A percentile compares a stretch with the other conserved stretches of the same genome.
phyloP scores from a whole-genome alignment of 1,284 basidiomycete species.

The Papiliotrema fonsecae region DNA sequence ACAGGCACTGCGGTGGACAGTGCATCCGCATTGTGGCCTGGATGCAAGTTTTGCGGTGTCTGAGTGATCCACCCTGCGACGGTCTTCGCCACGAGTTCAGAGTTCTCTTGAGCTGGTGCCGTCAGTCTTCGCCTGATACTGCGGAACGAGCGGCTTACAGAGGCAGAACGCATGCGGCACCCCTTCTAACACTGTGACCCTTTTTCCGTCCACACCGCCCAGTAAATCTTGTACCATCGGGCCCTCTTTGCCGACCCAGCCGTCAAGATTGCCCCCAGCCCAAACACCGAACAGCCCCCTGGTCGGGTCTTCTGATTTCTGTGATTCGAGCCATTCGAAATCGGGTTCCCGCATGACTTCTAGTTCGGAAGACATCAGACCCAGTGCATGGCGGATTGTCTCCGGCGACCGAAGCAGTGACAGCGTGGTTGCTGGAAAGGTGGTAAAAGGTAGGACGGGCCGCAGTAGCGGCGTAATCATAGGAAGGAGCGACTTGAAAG shows the following conservation, averaged over 20 bases:
- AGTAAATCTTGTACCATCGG: constrained; percentile 27
- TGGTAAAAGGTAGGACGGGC: constrained; percentile 28
- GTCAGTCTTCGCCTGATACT: background rate
- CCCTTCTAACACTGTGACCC: constrained; percentile 24
- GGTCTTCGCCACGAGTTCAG: constrained; percentile 28
- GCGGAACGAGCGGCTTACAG: constrained; percentile 21
- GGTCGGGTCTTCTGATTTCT: constrained; percentile 8
- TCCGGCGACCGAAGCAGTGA: constrained; percentile 33
- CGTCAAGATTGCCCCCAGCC: constrained; percentile 30
- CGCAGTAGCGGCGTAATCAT: constrained; percentile 23
- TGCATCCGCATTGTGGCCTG: too few species aligned
- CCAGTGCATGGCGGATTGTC: constrained; percentile 35
- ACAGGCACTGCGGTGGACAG: too few species aligned
- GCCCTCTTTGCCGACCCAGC: constrained; percentile 43
- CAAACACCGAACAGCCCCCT: constrained; percentile 32
- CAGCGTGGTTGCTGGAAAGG: constrained; percentile 28
- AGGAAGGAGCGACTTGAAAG: constrained; percentile 26
- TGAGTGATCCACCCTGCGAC: constrained; percentile 30
- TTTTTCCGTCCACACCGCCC: constrained; percentile 19
- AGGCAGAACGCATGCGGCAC: constrained; percentile 43
- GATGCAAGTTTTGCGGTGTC: background rate
- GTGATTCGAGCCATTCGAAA: constrained; percentile 28
- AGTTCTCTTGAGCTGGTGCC: constrained; percentile 26
- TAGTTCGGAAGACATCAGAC: constrained; percentile 44
- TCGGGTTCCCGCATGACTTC: constrained; percentile 35